Conservation (phyloP, 257 asterid species). For the Nemophila menziesii region DNA sequence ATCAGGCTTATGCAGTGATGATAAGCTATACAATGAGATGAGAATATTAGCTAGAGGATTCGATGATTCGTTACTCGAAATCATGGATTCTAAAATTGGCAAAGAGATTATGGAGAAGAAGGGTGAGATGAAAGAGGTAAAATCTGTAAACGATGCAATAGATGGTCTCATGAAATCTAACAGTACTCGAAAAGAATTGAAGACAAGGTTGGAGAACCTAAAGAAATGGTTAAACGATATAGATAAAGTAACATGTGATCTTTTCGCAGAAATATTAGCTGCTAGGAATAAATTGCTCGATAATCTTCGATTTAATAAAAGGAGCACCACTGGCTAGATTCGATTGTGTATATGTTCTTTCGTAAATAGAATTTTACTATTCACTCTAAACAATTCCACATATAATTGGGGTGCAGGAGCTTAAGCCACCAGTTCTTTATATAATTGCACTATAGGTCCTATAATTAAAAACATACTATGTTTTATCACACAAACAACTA, state of each 20-base stretch:
- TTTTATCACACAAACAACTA: too few relatives aligned
- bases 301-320: slow-evolving; percentile 22
- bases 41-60: slow-evolving; percentile 19
- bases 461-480: too few relatives aligned
- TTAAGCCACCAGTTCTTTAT: too few relatives aligned
- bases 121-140: slow-evolving; percentile 32
- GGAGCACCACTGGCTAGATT: slow-evolving; percentile 4
- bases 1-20: slow-evolving; percentile 34
- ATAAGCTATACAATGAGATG: slow-evolving; percentile 22
- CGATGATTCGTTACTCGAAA: slow-evolving; percentile 23
- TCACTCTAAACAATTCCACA: too few relatives aligned
- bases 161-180: slow-evolving; percentile 8
- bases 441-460: too few relatives aligned
- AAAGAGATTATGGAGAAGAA: slow-evolving; percentile 14
- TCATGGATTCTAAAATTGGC: slow-evolving; percentile 24
- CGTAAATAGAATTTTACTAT: background rate
- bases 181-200: slow-evolving; percentile 18
- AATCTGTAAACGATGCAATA: slow-evolving; percentile 29
- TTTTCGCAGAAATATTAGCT: slow-evolving; percentile 40
- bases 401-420: too few relatives aligned
- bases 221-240: slow-evolving; percentile 22
- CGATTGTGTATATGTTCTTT: background rate
- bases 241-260: slow-evolving; percentile 25
- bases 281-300: slow-evolving; percentile 44
- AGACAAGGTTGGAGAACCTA: slow-evolving; percentile 26